Evolutionary conservation across 1,139 yeast species (phyloP).

Genomic region (Blastobotrys illinoisensis): DNA sequence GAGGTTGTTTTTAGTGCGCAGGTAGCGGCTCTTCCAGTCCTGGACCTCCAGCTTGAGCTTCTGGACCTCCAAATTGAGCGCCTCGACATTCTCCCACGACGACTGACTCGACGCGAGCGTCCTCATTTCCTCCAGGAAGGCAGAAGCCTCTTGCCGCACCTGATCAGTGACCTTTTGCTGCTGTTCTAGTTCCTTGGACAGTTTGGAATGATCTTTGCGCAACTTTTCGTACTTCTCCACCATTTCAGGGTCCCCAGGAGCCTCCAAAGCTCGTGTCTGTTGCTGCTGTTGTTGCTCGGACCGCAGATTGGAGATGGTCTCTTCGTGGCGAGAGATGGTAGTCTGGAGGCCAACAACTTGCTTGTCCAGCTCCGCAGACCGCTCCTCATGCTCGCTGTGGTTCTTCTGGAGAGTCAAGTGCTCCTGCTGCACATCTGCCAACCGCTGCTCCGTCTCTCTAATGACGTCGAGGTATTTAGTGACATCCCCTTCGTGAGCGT

Average conservation of each 20-base stretch:
- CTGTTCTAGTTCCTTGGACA: conserved; percentile 29
- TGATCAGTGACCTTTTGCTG: conserved; percentile 37
- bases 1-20: conserved; percentile 30
- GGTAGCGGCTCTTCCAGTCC: conserved; percentile 35
- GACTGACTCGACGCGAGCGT: conserved; percentile 29
- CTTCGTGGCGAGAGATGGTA: not conserved
- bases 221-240: conserved; percentile 19
- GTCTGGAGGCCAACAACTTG: not conserved
- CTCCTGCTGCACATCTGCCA: conserved; percentile 15
- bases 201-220: conserved; percentile 19
- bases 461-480: conserved; percentile 9
- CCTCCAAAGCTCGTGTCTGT: not conserved
- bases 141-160: conserved; percentile 38
- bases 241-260: conserved; percentile 7
- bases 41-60: conserved; percentile 32
- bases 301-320: not conserved
- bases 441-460: conserved; percentile 7
- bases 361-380: conserved; percentile 1
- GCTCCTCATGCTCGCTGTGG: conserved; percentile 7
- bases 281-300: not conserved
- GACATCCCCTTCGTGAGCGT: conserved; percentile 10
- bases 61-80: conserved; percentile 26
- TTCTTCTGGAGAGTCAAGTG: conserved; percentile 13
- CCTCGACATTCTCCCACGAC: conserved; percentile 23
- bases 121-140: conserved; percentile 38